Evolutionary conservation across 345 rosid species (phyloP), one percentile per base, ranked within the genome.

Genomic region (Eucalyptus regnans): DNA sequence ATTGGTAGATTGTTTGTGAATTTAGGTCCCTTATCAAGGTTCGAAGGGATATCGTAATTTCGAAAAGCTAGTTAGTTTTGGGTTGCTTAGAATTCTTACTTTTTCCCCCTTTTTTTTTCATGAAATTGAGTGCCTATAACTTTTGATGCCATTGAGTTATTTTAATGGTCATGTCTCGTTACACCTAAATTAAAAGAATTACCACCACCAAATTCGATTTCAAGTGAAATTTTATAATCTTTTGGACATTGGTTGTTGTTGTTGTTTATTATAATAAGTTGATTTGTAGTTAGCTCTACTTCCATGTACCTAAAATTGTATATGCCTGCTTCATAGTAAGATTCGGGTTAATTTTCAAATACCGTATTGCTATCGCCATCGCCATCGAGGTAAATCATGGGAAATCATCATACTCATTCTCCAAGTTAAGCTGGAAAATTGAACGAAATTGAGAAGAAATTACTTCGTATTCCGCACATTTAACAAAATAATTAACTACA

Each of bases 341-440:
- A 56, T 56, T 9, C 62, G 62, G 27, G 62, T 0, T 56, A 56
- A 56, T 56, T 56, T 16, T 0, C 12, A 1, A 5, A 5, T 0
- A 56, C 29, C 6, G 29, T 22, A 56, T 20, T 6, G 12, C 62
- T 10, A 9, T 52, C 27, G 12, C 62, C 62, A 9, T 52, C 62
- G 5, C 62, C 62, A 56, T 56, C 22, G 41, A 66, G 79, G 79
- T 6, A 66, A 66, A 31, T 66, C 41, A 33, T 66, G 79, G 41
- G 79, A 31, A 66, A 66, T n/a, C 41, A 16, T 31, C 22, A 15
- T 1, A 31, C 22, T 31, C 79, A 1, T 31, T 31, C 79, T 66
- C 2, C 20, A 16, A 66, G 41, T 66, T 1, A 31, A 56, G 79
- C 41, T 31, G 79, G 79, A 68, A 31, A 66, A 68, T 15, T 56